Evolutionary conservation across 768 basidiomycete genomes (phyloP).

Genomic region (Termitomyces heimii): DNA sequence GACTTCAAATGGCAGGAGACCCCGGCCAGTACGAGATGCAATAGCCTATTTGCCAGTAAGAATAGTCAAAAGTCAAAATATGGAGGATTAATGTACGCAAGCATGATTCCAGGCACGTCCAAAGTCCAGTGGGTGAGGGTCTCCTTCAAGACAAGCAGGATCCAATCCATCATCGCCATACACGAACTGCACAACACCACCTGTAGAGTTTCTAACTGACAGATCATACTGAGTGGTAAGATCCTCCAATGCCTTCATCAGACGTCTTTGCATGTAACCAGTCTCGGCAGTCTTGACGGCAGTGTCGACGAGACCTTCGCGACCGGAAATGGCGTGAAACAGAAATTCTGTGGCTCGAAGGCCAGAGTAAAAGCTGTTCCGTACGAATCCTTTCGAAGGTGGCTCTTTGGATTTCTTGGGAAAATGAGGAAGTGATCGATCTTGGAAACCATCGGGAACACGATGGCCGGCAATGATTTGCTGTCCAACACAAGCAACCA

Average conservation of each 20-base stretch:
- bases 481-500: conserved; percentile 99
- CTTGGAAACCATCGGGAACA: conserved; percentile 98
- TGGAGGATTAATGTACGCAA: conserved; percentile 10
- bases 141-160: conserved; percentile 93
- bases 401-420: conserved; percentile 95
- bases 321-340: conserved; percentile 98
- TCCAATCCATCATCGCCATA: conserved; percentile 98
- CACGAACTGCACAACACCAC: conserved; percentile 93
- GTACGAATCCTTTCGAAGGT: conserved; percentile 96
- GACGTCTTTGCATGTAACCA: conserved; percentile 97
- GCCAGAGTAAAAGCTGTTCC: conserved; percentile 95
- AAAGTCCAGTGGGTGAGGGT: conserved; percentile 90
- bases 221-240: conserved; percentile 94
- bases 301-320: conserved; percentile 98
- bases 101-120: conserved; percentile 85
- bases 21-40: conserved; percentile 49
- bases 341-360: conserved; percentile 92
- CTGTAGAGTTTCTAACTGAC: conserved; percentile 90
- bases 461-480: conserved; percentile 98
- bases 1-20: conserved; percentile 85
- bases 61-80: background rate
- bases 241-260: conserved; percentile 99
- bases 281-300: conserved; percentile 99
- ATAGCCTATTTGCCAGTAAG: conserved; percentile 45
- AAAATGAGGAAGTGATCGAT: conserved; percentile 98